Conservation (phyloP, 805 yeast genomes). For the Cyberlindnera meyerae region DNA sequence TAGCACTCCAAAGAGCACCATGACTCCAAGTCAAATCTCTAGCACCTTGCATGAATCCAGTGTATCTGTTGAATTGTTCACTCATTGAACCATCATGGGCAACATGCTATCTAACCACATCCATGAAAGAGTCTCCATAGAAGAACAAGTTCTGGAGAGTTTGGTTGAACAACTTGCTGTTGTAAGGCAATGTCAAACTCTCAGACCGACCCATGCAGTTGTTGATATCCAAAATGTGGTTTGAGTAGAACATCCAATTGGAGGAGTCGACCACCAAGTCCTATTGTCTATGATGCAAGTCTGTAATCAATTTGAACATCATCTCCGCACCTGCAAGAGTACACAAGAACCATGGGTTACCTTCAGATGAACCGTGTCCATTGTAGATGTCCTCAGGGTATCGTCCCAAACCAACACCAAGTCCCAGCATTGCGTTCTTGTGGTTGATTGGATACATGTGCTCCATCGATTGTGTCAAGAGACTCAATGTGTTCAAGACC, state of each 20-base stretch:
- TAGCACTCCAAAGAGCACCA: constrained; percentile 67
- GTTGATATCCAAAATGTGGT: constrained; percentile 20
- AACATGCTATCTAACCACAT: constrained; percentile 53
- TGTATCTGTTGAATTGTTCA: constrained; percentile 80
- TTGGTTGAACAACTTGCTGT: constrained; percentile 39
- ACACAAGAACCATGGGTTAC: constrained; percentile 91
- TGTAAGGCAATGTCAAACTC: constrained; percentile 27
- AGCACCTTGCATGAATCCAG: constrained; percentile 89
- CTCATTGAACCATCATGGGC: constrained; percentile 70
- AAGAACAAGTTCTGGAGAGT: constrained; percentile 41
- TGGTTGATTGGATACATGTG: constrained; percentile 74
- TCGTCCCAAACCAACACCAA: constrained; percentile 73
- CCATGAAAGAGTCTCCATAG: constrained; percentile 66
- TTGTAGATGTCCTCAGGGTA: constrained; percentile 91
- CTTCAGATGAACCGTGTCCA: constrained; percentile 66
- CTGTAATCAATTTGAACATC: constrained; percentile 49
- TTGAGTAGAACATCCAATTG: constrained; percentile 30
- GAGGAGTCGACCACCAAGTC: constrained; percentile 40
- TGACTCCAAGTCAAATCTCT: constrained; percentile 87
- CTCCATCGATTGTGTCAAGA: constrained; percentile 64
- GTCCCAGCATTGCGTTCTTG: constrained; percentile 33
- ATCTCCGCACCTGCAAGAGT: constrained; percentile 68
- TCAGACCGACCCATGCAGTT: constrained; percentile 1
- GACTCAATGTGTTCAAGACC: constrained; percentile 58
- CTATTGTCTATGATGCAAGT: constrained; percentile 32